phyloP scores from a whole-genome alignment of 805 yeast species.

The Kuraishia ogatae region DNA sequence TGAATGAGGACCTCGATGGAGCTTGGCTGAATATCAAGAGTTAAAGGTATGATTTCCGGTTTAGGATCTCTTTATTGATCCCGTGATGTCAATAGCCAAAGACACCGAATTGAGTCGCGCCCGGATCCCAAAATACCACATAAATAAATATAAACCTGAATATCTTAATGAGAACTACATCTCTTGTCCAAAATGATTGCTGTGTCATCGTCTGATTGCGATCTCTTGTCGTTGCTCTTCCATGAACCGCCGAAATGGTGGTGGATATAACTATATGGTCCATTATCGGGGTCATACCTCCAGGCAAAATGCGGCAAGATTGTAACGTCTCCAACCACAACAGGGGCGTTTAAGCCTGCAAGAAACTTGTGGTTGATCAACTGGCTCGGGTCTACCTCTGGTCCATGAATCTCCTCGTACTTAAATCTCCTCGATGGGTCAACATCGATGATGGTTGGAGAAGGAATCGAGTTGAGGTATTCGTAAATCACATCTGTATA shows the following conservation, averaged over 20 bases:
- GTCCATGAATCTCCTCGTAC: constrained; percentile 7
- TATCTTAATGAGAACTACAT: background rate
- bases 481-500: constrained; percentile 55
- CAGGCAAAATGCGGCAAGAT: constrained; percentile 21
- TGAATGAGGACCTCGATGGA: no score
- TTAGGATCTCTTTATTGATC: no score
- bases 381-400: background rate
- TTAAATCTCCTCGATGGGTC: constrained; percentile 7
- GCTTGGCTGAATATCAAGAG: no score
- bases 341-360: constrained; percentile 1
- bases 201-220: constrained; percentile 5
- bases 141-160: no score
- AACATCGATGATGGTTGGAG: constrained; percentile 5
- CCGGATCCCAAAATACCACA: no score
- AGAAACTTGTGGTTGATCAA: background rate
- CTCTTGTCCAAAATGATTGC: background rate
- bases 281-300: constrained; percentile 26
- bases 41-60: no score
- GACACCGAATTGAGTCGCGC: no score
- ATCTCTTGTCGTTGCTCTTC: constrained; percentile 27
- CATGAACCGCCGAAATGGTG: constrained; percentile 28
- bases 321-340: constrained; percentile 1
- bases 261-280: constrained; percentile 23
- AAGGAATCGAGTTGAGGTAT: constrained; percentile 30
- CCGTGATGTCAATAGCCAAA: no score